A percentile compares a stretch with the other conserved stretches of the same genome.
These are phyloP conservation scores for Pseudogymnoascus sp. DNA, from an alignment of 2,329 filamentous ascomycete species.

Conservation along the genomic window DNA sequence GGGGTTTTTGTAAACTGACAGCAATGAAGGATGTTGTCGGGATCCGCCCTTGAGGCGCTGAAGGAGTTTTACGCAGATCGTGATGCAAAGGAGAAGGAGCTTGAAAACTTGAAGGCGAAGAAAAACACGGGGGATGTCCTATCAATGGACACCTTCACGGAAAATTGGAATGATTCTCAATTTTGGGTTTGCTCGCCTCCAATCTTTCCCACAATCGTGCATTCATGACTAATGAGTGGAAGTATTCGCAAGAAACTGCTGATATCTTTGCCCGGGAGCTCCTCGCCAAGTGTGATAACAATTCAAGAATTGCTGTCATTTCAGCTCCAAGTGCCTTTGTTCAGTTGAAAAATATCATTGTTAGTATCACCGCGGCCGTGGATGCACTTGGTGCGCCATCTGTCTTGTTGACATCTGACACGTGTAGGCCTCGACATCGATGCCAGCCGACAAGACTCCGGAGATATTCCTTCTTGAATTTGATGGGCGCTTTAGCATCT, in stretches of 20 bases:
- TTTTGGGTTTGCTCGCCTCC: conserved; percentile 58
- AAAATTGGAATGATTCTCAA: conserved; percentile 78
- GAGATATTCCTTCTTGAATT: conserved; percentile 62
- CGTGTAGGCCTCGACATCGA: conserved; percentile 15
- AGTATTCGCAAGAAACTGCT: conserved; percentile 69
- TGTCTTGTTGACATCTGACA: conserved; percentile 3
- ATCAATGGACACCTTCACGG: conserved; percentile 62
- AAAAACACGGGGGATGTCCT: conserved; percentile 35
- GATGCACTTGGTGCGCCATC: not conserved
- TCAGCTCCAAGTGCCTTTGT: conserved; percentile 72
- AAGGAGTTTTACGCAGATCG: conserved; percentile 67
- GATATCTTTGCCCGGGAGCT: conserved; percentile 53
- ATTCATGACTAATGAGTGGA: not conserved
- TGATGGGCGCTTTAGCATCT: conserved; percentile 64
- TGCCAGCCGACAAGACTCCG: conserved; percentile 37
- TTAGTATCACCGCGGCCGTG: conserved; percentile 28
- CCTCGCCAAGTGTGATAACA: conserved; percentile 48
- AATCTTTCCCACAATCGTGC: not conserved
- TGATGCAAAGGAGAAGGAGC: conserved; percentile 55
- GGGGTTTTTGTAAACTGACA: not conserved
- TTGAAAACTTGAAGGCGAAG: conserved; percentile 54
- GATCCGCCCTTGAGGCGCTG: conserved; percentile 57
- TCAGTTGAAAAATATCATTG: conserved; percentile 61
- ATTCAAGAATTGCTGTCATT: conserved; percentile 57
- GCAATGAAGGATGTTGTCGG: conserved; percentile 44